Evolutionary conservation across 1,284 basidiomycete species (phyloP).

Genomic region (Wallemia hederae): DNA sequence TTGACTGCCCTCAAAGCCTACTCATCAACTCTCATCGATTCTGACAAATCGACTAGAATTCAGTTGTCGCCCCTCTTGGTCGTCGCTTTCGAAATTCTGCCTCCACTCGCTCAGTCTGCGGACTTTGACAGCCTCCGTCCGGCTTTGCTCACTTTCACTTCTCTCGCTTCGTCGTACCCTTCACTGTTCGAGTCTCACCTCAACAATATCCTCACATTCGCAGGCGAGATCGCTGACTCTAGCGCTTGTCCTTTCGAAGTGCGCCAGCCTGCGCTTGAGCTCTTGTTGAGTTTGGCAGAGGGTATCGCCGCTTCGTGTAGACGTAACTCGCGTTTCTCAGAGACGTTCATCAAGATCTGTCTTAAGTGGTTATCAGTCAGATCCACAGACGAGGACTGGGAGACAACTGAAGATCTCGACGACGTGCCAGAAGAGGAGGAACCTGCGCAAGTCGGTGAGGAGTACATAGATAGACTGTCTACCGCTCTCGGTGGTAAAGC

Average conservation of each 20-base stretch:
- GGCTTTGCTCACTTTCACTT: conserved; percentile 31
- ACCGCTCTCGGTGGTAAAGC: conserved; percentile 33
- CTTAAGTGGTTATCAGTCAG: conserved; percentile 11
- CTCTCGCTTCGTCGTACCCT: conserved; percentile 34
- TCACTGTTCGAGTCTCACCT: conserved; percentile 36
- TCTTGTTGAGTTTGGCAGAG: conserved; percentile 13
- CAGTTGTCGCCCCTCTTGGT: conserved; percentile 1
- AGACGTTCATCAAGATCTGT: conserved; percentile 11
- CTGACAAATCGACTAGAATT: not conserved
- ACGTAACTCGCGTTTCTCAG: conserved; percentile 7
- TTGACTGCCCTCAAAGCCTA: conserved; percentile 4
- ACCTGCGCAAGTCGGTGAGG: conserved; percentile 42
- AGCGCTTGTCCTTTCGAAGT: not conserved
- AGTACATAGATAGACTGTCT: conserved; percentile 41
- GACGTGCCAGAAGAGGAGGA: conserved; percentile 29
- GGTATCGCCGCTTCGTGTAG: conserved; percentile 7
- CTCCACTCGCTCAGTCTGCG: not conserved
- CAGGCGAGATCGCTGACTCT: conserved; percentile 10
- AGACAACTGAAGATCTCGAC: conserved; percentile 26
- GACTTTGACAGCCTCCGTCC: conserved; percentile 5
- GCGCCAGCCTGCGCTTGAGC: conserved; percentile 12
- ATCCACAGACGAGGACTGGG: conserved; percentile 14
- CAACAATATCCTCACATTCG: conserved; percentile 28
- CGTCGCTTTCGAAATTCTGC: conserved; percentile 1
- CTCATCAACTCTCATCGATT: conserved; percentile 3